Conservation (phyloP, 139 green algal genomes). For the Picochlorum sp. region DNA sequence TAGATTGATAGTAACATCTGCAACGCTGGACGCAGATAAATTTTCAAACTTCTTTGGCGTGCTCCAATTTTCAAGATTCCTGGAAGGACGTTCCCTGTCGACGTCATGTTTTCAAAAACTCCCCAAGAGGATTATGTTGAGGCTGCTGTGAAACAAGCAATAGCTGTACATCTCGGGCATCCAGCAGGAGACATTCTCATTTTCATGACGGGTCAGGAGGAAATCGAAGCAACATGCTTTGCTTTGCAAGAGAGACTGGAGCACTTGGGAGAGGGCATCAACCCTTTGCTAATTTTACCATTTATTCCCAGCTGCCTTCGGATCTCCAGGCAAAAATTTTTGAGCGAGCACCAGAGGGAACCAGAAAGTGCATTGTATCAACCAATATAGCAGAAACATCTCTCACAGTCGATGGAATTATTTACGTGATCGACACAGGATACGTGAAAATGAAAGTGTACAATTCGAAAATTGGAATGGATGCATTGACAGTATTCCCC, state of each 20-base stretch:
- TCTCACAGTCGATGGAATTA: conserved; percentile 91
- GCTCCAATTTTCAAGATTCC: conserved; percentile 91
- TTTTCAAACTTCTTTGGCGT: conserved; percentile 82
- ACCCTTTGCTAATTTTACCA: conserved; percentile 81
- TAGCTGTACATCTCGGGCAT: conserved; percentile 90
- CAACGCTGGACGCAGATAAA: conserved; percentile 84
- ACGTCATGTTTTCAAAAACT: conserved; percentile 82
- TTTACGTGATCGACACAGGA: conserved; percentile 91
- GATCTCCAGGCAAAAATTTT: conserved; percentile 97
- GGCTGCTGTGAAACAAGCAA: conserved; percentile 90
- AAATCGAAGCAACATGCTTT: conserved; percentile 95
- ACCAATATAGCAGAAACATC: conserved; percentile 99
- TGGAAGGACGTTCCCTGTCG: conserved; percentile 94
- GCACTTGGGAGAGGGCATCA: conserved; percentile 54
- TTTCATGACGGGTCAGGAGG: conserved; percentile 97
- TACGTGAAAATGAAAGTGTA: conserved; percentile 96
- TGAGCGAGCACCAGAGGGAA: conserved; percentile 76
- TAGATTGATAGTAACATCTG: conserved; percentile 93
- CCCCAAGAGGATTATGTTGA: conserved; percentile 95
- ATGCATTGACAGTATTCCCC: conserved; percentile 86
- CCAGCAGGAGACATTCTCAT: conserved; percentile 88
- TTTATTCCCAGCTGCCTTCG: conserved; percentile 89
- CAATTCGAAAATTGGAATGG: conserved; percentile 97
- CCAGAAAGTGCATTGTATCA: conserved; percentile 79
- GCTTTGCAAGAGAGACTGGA: conserved; percentile 62